These are phyloP conservation scores for Sporothrix dimorphospora DNA, from an alignment of 2,329 filamentous ascomycete species.

Conservation along the genomic window DNA sequence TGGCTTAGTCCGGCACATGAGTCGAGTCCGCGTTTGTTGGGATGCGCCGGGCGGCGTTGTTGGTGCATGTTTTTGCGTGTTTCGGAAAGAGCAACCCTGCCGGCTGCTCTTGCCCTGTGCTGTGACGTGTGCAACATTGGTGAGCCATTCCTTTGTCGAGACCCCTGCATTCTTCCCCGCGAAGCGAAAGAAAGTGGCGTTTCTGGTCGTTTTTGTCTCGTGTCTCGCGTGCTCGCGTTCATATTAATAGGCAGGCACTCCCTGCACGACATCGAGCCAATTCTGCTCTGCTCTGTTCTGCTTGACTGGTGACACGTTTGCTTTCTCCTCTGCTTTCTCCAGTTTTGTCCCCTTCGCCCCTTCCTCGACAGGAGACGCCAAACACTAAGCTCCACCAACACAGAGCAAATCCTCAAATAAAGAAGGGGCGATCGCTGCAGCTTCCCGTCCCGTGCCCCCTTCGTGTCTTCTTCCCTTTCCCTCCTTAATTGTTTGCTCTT, in stretches of 20 bases:
- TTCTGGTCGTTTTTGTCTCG: neutral
- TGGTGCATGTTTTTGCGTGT: slow-evolving; percentile 17
- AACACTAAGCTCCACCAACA: neutral
- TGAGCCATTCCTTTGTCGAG: neutral
- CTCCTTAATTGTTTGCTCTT: neutral
- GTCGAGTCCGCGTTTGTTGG: neutral
- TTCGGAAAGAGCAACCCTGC: slow-evolving; percentile 22
- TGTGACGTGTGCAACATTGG: slow-evolving; percentile 21
- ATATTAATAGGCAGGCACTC: neutral
- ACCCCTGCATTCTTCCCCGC: slow-evolving; percentile 8
- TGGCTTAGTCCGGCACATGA: neutral
- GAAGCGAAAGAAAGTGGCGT: neutral
- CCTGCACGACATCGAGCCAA: neutral
- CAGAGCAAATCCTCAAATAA: neutral
- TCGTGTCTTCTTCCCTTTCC: neutral
- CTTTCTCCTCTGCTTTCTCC: neutral
- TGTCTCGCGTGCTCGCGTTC: neutral
- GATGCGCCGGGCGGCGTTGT: neutral
- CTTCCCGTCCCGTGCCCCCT: slow-evolving; percentile 13
- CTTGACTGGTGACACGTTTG: neutral
- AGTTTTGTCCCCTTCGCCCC: neutral
- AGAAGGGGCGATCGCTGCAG: slow-evolving; percentile 6
- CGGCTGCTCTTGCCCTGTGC: neutral
- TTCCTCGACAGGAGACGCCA: neutral
- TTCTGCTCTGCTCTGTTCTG: neutral